Evolutionary conservation across 2,329 filamentous ascomycete species (phyloP), one percentile per base, ranked within the genome.

Genomic region (Colletotrichum higginsianum): DNA sequence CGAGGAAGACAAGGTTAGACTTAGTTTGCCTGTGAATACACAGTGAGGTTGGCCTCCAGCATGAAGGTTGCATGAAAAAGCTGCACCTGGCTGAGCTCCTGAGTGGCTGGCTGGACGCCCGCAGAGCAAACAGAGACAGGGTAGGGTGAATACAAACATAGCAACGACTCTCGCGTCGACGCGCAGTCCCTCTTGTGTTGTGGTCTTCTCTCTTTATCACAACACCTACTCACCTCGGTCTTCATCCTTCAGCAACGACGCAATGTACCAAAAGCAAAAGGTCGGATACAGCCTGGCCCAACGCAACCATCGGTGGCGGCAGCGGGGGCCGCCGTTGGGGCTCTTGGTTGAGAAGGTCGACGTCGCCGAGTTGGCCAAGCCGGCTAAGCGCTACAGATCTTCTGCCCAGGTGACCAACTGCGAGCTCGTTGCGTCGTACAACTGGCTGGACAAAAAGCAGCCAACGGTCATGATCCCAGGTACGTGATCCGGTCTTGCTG

Each of bases 391-490:
- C 1, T 62, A 55, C 26, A 50, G 21, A 18, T 40, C 55, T 12
- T 47, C 64, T n/a, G 63, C 73, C 40, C 61, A 16, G 4, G 56
- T 74, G 26, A 73, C 67, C 13, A 42, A 50, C 50, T 72, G 73
- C n/a, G 23, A 70, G 30, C 50, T 74, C 2, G 69, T 83, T 2
- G 75, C 80, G 0, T 84, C 82, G 0, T 84, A 80, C 74, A 84
- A 79, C 75, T 84, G 81, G 82, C 63, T 82, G 11, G 73, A 79
- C 42, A 74, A 67, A 5, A 47, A 35, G 2, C 60, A 70, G 2
- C 75, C 81, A 0, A 75, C 76, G 0, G 79, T 84, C 16, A 26
- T 80, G 26, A 64, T 83, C 16, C 82, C 82, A 13, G 81, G 82
- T 80, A 74, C 18, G 76, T 16, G 9, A 2, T 49, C 35, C 35